These are phyloP conservation scores for Angomonas ambiguus DNA, from an alignment of 208 protist genomes.

Conservation along the genomic window DNA sequence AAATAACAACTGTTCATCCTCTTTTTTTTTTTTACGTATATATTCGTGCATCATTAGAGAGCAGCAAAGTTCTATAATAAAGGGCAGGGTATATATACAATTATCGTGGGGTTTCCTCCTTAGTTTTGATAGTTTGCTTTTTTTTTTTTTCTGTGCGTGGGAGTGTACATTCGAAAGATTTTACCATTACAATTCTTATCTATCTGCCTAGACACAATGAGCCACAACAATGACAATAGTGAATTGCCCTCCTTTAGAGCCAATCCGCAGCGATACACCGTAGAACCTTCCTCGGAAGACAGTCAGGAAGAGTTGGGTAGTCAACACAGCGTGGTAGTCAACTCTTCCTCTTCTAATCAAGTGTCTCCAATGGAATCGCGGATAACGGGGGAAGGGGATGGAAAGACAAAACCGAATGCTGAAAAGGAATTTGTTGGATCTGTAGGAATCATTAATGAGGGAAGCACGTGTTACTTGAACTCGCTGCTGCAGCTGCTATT, in stretches of 20 bases:
- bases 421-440: conserved; percentile 11
- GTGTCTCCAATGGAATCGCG: background rate
- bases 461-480: conserved; percentile 91
- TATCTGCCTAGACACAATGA: no score
- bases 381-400: background rate
- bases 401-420: background rate
- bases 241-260: background rate
- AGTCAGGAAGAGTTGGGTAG: background rate
- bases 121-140: no score
- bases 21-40: conserved; percentile 13
- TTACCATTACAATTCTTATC: no score
- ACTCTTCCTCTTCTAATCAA: background rate
- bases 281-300: background rate
- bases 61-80: background rate
- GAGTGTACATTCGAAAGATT: no score
- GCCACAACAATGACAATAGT: background rate
- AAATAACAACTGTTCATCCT: conserved; percentile 1
- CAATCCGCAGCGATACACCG: background rate
- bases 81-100: no score
- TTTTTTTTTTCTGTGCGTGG: conserved; percentile 22
- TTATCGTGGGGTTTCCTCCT: no score
- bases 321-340: background rate
- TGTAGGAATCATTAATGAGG: conserved; percentile 86
- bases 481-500: conserved; percentile 87
- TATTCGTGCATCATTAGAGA: conserved; percentile 2